Conservation (phyloP, 805 yeast species). For the Spencermartinsiella europaea region DNA sequence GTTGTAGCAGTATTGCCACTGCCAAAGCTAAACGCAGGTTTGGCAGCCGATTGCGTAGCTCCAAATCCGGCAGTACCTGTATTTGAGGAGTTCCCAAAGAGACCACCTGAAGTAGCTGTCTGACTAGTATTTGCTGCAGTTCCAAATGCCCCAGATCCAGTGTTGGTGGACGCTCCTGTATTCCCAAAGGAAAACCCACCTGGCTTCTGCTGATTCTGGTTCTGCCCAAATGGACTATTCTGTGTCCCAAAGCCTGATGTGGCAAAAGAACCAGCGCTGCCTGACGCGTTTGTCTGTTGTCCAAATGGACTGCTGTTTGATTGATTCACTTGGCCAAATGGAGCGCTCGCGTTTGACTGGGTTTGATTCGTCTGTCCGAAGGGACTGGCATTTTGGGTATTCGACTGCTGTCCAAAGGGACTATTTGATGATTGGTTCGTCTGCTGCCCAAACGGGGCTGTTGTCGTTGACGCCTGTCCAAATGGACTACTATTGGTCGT, state of each 20-base stretch:
- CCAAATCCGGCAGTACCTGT: conserved; percentile 1
- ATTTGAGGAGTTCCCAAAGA: background rate
- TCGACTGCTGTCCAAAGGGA: background rate
- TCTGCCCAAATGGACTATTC: background rate
- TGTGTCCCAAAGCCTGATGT: background rate
- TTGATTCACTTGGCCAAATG: background rate
- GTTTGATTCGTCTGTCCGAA: conserved; percentile 15
- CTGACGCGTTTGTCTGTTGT: too few relatives aligned
- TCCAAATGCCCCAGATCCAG: conserved; percentile 7
- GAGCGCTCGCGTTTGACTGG: background rate
- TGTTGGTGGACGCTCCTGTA: conserved; percentile 6
- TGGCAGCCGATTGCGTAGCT: background rate
- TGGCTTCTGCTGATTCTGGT: background rate
- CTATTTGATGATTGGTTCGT: background rate
- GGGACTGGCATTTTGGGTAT: conserved; percentile 14
- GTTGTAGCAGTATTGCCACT: background rate
- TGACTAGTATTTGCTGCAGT: background rate
- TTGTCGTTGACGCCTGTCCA: background rate
- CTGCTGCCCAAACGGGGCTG: background rate
- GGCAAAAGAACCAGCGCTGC: background rate
- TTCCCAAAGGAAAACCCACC: background rate
- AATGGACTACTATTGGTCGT: background rate
- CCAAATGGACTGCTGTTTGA: background rate
- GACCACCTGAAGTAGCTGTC: background rate
- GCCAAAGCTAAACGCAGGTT: background rate